Percentiles rank a stretch among this genome's conserved stretches.
phyloP scores from a whole-genome alignment of 2,329 filamentous ascomycete genomes.

The Neofusicoccum sp. region DNA sequence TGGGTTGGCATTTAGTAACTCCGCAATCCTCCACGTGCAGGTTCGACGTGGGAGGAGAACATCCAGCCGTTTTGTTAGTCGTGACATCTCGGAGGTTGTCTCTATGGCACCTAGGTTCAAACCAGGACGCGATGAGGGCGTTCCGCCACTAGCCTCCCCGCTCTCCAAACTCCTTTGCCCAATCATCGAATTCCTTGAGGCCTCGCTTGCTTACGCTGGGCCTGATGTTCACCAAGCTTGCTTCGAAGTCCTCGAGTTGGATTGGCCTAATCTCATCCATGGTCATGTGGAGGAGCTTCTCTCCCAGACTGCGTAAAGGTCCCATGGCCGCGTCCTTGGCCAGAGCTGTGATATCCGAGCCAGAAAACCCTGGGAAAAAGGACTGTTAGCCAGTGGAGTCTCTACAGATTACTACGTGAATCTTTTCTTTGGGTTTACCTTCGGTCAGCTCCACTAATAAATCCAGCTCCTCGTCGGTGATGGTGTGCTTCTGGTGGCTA shows the following conservation, averaged over 20 bases:
- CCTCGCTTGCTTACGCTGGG: conserved; percentile 87
- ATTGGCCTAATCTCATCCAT: conserved; percentile 96
- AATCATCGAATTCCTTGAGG: conserved; percentile 87
- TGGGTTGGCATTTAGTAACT: no score
- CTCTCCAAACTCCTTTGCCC: conserved; percentile 92
- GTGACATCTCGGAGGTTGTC: no score
- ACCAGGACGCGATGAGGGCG: no score
- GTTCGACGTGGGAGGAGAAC: no score
- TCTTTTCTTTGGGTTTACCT: conserved; percentile 56
- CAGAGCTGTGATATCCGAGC: conserved; percentile 92
- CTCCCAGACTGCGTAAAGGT: conserved; percentile 84
- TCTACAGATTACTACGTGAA: neutral
- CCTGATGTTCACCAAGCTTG: conserved; percentile 80
- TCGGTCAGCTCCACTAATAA: conserved; percentile 79
- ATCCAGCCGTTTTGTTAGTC: no score
- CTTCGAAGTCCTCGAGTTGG: conserved; percentile 76
- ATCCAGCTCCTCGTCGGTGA: conserved; percentile 72
- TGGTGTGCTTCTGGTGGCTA: conserved; percentile 81
- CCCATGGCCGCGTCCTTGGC: conserved; percentile 99
- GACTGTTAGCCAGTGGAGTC: neutral
- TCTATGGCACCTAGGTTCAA: no score
- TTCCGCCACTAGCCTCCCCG: conserved; percentile 65
- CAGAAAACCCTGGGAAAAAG: conserved; percentile 76
- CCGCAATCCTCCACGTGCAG: no score
- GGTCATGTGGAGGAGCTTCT: conserved; percentile 84